These are phyloP conservation scores for Kuraishia floccosa DNA, from an alignment of 805 yeast genomes.

Conservation along the genomic window DNA sequence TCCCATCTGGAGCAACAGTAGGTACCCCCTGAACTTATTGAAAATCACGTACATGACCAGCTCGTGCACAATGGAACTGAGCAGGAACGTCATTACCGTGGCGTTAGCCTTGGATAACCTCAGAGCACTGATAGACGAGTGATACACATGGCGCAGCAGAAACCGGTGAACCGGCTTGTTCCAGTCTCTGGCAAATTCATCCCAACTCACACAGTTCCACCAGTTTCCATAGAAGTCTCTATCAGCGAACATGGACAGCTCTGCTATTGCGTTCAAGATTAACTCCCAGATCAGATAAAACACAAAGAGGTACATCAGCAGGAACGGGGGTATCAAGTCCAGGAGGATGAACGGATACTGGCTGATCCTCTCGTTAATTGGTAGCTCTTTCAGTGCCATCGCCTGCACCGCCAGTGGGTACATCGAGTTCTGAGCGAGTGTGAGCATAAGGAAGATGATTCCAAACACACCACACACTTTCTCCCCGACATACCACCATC, in stretches of 20 bases:
- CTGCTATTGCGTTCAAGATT: conserved; percentile 83
- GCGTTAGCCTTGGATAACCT: conserved; percentile 57
- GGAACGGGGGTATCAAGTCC: conserved; percentile 74
- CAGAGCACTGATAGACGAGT: conserved; percentile 72
- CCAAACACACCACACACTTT: conserved; percentile 82
- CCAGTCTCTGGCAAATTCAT: conserved; percentile 90
- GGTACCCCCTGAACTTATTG: conserved; percentile 67
- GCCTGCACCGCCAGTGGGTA: conserved; percentile 66
- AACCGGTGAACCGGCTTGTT: conserved; percentile 89
- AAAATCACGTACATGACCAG: conserved; percentile 86
- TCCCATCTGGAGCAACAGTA: conserved; percentile 71
- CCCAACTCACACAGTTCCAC: conserved; percentile 97
- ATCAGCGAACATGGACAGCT: conserved; percentile 77
- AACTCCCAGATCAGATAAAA: conserved; percentile 95
- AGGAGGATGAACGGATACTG: conserved; percentile 48
- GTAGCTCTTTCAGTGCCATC: conserved; percentile 33
- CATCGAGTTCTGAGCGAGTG: conserved; percentile 62
- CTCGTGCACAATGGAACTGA: conserved; percentile 83
- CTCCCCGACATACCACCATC: conserved; percentile 57
- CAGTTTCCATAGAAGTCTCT: conserved; percentile 91
- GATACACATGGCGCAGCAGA: conserved; percentile 86
- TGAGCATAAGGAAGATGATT: conserved; percentile 70
- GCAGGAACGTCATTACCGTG: conserved; percentile 62
- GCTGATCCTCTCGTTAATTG: conserved; percentile 30
- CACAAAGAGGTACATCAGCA: conserved; percentile 60